Percentiles rank a stretch among this genome's conserved stretches.
Evolutionary conservation across 208 protist genomes (phyloP).

Genomic region (Wallacemonas sp.): DNA sequence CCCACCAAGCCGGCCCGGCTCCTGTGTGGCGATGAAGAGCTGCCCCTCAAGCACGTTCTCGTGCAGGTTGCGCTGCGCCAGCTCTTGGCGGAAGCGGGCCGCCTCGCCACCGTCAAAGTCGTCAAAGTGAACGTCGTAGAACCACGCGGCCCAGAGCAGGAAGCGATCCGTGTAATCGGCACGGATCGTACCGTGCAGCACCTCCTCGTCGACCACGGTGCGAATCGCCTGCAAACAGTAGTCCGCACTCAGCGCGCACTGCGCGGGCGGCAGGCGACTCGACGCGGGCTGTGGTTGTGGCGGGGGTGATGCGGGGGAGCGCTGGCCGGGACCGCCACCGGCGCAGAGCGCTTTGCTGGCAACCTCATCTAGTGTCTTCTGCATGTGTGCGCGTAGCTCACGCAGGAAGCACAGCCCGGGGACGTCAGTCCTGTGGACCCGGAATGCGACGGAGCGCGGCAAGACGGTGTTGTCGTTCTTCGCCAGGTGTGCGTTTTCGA

Average conservation of each 20-base stretch:
- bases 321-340: too few species aligned
- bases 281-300: not conserved
- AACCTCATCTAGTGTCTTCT: not conserved
- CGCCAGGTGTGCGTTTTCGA: not conserved
- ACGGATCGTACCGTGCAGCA: slow-evolving; percentile 32
- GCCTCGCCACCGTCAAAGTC: slow-evolving; percentile 34
- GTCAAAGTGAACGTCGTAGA: slow-evolving; percentile 30
- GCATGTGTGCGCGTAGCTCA: slow-evolving; percentile 50
- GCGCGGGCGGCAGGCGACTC: not conserved
- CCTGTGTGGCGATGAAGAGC: slow-evolving; percentile 22
- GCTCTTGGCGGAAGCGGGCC: slow-evolving; percentile 39
- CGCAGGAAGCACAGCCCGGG: slow-evolving; percentile 63
- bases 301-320: slow-evolving; percentile 7
- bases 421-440: slow-evolving; percentile 44
- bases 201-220: slow-evolving; percentile 35
- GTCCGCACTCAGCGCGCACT: slow-evolving; percentile 7
- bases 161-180: slow-evolving; percentile 30
- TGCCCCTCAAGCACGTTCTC: slow-evolving; percentile 40
- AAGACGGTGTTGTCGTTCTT: slow-evolving; percentile 25
- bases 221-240: slow-evolving; percentile 26
- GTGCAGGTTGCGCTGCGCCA: slow-evolving; percentile 41
- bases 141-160: slow-evolving; percentile 50
- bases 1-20: slow-evolving; percentile 7
- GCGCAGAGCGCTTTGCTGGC: not conserved
- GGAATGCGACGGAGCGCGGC: slow-evolving; percentile 37